phyloP scores from a whole-genome alignment of 352 stramenopile genomes.

The Pythium apleroticum region DNA sequence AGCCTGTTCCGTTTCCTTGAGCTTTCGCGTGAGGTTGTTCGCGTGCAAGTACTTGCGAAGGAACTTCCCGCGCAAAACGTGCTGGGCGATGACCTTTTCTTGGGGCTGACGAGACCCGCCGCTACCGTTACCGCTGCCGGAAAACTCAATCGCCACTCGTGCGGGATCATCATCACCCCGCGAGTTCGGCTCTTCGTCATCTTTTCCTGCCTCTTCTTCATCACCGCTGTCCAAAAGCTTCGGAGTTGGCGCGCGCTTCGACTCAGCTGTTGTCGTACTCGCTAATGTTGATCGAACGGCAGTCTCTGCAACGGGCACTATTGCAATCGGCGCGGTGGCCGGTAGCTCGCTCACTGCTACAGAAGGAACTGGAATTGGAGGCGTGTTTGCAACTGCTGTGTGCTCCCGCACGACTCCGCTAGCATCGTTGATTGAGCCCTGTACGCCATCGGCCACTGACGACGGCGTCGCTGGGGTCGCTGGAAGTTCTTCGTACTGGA shows the following conservation, averaged over 20 bases:
- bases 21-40: conserved; percentile 58
- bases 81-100: conserved; percentile 53
- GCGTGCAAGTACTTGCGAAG: conserved; percentile 68
- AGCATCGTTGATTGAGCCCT: neutral
- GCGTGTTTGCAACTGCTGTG: neutral
- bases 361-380: neutral
- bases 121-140: conserved; percentile 11
- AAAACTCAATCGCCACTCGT: conserved; percentile 41
- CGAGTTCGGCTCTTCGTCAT: conserved; percentile 5
- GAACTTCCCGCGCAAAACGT: conserved; percentile 57
- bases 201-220: neutral
- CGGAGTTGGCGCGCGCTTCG: neutral
- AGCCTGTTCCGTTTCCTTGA: conserved; percentile 61
- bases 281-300: neutral
- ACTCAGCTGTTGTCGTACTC: neutral
- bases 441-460: neutral
- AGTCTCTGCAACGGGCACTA: neutral
- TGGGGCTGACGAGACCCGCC: conserved; percentile 23
- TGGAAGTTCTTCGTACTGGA: conserved; percentile 3
- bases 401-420: neutral
- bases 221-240: conserved; percentile 5
- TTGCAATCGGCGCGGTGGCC: neutral
- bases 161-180: conserved; percentile 26
- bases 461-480: neutral
- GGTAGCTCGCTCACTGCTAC: neutral